Conservation (phyloP, 2,329 filamentous ascomycete genomes). For the Fusarium sp. region DNA sequence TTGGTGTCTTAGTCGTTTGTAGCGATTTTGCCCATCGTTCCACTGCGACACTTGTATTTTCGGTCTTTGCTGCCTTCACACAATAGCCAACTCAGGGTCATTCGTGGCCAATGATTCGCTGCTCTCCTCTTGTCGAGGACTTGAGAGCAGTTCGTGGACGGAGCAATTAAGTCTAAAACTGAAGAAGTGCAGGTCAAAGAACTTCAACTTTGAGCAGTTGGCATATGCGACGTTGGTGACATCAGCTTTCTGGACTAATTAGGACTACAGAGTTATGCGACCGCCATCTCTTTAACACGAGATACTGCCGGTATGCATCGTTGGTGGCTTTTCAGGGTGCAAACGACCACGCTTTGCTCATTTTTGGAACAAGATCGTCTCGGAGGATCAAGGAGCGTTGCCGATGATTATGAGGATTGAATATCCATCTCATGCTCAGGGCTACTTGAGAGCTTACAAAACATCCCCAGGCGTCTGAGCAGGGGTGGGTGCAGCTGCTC, state of each 20-base stretch:
- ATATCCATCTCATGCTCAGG: not conserved
- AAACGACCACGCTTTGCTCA: slow-evolving; percentile 2
- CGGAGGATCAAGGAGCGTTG: not conserved
- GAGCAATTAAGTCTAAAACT: not conserved
- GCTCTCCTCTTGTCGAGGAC: not conserved
- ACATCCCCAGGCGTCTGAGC: not conserved
- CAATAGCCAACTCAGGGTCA: not conserved
- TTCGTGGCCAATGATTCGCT: not conserved
- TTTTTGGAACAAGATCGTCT: slow-evolving; percentile 2
- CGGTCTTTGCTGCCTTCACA: not conserved
- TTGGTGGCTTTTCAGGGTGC: slow-evolving; percentile 16
- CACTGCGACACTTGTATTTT: not conserved
- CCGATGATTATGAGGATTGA: not conserved
- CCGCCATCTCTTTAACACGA: not conserved
- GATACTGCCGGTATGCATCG: not conserved
- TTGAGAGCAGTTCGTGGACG: not conserved
- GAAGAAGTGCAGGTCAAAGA: slow-evolving; percentile 10
- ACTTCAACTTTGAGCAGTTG: not conserved
- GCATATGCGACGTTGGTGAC: slow-evolving; percentile 18
- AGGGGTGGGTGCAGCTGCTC: not conserved
- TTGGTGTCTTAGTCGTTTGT: not conserved
- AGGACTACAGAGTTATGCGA: not conserved
- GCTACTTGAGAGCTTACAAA: slow-evolving; percentile 1
- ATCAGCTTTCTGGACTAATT: not conserved
- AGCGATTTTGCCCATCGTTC: not conserved